These are phyloP conservation scores for Diplocarpon mali DNA, from an alignment of 2,329 filamentous ascomycete genomes.

Conservation along the genomic window DNA sequence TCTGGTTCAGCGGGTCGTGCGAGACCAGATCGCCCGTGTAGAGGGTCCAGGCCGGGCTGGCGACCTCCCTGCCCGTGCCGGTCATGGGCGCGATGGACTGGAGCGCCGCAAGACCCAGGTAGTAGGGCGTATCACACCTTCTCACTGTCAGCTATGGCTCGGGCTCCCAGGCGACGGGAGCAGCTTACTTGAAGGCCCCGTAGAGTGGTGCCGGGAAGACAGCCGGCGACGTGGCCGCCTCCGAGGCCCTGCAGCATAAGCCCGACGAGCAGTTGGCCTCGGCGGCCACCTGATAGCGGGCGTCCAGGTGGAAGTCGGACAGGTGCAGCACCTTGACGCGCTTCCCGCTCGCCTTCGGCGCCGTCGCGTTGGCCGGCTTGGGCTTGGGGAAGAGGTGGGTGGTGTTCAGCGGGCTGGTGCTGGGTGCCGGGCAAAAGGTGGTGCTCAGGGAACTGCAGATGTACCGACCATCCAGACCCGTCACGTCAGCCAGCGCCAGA, in stretches of 20 bases:
- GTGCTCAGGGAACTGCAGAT: slow-evolving; percentile 41
- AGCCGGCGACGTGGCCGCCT: slow-evolving; percentile 29
- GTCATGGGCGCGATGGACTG: slow-evolving; percentile 45
- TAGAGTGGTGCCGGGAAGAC: slow-evolving; percentile 40
- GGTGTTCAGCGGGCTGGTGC: slow-evolving; percentile 34
- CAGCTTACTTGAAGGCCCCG: slow-evolving; percentile 35
- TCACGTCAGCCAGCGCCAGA: slow-evolving; percentile 40
- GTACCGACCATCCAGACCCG: slow-evolving; percentile 43
- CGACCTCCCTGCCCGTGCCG: slow-evolving; percentile 36
- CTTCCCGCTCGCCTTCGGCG: slow-evolving; percentile 38
- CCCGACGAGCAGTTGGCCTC: slow-evolving; percentile 42
- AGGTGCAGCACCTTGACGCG: slow-evolving; percentile 45
- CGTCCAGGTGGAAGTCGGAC: slow-evolving; percentile 44
- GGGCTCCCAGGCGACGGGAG: not conserved
- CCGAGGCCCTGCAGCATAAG: slow-evolving; percentile 38
- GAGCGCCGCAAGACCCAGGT: slow-evolving; percentile 42
- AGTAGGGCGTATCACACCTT: slow-evolving; percentile 46
- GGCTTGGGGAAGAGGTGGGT: slow-evolving; percentile 40
- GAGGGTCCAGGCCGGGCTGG: slow-evolving; percentile 38
- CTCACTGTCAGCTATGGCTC: slow-evolving; percentile 1
- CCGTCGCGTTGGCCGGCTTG: slow-evolving; percentile 35
- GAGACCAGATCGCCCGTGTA: slow-evolving; percentile 47
- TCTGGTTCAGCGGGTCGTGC: slow-evolving; percentile 40
- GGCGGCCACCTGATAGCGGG: slow-evolving; percentile 39
- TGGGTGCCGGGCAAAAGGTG: slow-evolving; percentile 37